Percentiles rank a stretch among this genome's conserved stretches.
phyloP scores from a whole-genome alignment of 1,284 basidiomycete species.

The Amylostereum chailletii region DNA sequence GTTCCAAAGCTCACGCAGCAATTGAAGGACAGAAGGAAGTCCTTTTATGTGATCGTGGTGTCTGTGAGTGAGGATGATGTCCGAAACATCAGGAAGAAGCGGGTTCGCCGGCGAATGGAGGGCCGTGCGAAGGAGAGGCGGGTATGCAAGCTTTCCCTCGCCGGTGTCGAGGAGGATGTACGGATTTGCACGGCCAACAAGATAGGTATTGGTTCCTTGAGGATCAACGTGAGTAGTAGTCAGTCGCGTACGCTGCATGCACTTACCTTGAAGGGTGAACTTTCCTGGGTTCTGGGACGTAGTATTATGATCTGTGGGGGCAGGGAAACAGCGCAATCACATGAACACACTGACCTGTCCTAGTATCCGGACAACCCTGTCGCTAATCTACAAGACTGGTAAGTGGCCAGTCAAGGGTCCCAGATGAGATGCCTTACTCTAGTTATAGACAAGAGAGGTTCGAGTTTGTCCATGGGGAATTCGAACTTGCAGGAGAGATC shows the following conservation, averaged over 20 bases:
- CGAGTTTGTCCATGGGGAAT: conserved; percentile 6
- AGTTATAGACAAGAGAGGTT: conserved; percentile 3
- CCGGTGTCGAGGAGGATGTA: conserved; percentile 86
- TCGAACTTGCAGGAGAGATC: neutral
- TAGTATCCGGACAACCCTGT: conserved; percentile 54
- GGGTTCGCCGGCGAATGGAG: conserved; percentile 30
- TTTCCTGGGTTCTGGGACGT: conserved; percentile 73
- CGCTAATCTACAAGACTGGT: conserved; percentile 41
- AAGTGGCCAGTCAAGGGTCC: too few species aligned
- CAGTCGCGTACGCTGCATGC: neutral
- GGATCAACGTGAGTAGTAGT: neutral
- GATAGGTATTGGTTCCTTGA: conserved; percentile 88
- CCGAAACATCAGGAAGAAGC: conserved; percentile 51
- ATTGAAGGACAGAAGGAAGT: conserved; percentile 59
- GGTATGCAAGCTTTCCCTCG: conserved; percentile 68
- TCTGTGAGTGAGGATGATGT: conserved; percentile 88
- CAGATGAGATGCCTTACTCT: conserved; percentile 2
- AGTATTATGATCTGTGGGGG: neutral
- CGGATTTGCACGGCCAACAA: conserved; percentile 63
- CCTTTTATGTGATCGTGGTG: conserved; percentile 86
- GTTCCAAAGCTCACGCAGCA: conserved; percentile 56
- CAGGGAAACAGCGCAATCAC: neutral
- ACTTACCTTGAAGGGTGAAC: conserved; percentile 80
- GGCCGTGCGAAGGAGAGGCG: conserved; percentile 55
- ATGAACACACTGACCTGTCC: conserved; percentile 47